Base-by-base conservation (phyloP, 768 basidiomycete species). In the Omphalotus guepiniiformis region DNA sequence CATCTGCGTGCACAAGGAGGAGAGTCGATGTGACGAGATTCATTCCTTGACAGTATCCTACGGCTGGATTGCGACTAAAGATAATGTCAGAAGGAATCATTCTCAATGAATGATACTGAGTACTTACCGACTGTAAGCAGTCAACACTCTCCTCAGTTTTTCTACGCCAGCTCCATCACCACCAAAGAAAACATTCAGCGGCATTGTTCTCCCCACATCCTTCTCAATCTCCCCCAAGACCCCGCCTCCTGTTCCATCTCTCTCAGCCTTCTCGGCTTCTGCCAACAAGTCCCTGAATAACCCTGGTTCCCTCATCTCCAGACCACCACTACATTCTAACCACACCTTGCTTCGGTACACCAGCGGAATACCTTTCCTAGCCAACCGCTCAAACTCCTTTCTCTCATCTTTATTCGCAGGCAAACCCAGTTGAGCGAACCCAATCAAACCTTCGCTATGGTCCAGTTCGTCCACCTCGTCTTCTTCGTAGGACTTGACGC, bases 11-110 rank as follows among this genome's bases (percentile, higher is more conserved):
- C 0, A 93, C 91, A 1, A 99, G 78, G 0, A 99, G 76, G 2
- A 99, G 74, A 0, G 95, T 97, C 2, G 96, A 97, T 0, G 94
- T 90, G 53, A 99, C 82, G 49, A 97, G 82, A 63, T 96, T 93
- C 89, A 94, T 93, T 38, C 90, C 89, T 65, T 94, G 92, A 54
- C 89, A 95, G 60, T 96, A 97, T 0, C 96, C 96, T 5, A 98
- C 91, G 0, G 79, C 72, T 0, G 92, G 87, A 62, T 97, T 95
- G 36, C 92, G 93, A 43, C 93, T 94, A 53, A 6, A 51, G 25
- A 43, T 15, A 47, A 23, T 22, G 48, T 44, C 30, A 42, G 25
- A 40, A 29, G 55, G 39, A 21, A 22, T 6, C 13, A 34, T 5
- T 39, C 12, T 12, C 6, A n/a, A 19, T 12, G 6, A 35, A 7